Evolutionary conservation across 495 filamentous ascomycete species (phyloP).

Genomic region (Neurospora sp.): DNA sequence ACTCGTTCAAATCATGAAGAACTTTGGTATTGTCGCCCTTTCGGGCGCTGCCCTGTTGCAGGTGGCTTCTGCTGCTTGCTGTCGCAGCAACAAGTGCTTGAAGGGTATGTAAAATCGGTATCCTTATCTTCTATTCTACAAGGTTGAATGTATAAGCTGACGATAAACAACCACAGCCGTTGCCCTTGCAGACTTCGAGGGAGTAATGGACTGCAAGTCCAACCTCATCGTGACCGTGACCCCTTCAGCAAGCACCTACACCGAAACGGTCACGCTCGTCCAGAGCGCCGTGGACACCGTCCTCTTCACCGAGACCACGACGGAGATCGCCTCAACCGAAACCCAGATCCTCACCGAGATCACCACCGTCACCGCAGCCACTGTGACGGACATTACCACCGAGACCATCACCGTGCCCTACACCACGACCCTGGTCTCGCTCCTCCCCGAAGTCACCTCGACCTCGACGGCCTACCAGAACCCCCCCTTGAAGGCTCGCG

Average conservation of each 20-base stretch:
- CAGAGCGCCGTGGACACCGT: slow-evolving; percentile 1
- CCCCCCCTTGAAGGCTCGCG: neutral
- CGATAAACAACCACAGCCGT: neutral
- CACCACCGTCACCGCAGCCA: neutral
- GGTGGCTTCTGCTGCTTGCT: neutral
- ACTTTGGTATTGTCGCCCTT: neutral
- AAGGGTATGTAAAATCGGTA: neutral
- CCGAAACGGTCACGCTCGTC: slow-evolving; percentile 1
- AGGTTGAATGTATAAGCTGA: neutral
- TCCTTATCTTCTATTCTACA: neutral
- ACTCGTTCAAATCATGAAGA: slow-evolving; percentile 8
- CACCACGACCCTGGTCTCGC: neutral
- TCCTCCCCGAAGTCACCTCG: neutral
- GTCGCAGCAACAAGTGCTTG: slow-evolving; percentile 2
- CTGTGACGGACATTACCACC: neutral
- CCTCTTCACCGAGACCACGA: slow-evolving; percentile 3
- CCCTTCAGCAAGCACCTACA: neutral
- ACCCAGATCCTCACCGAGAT: slow-evolving; percentile 1
- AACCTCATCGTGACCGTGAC: slow-evolving; percentile 4
- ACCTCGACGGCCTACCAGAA: neutral
- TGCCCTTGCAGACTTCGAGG: neutral
- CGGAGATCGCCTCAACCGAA: slow-evolving; percentile 3
- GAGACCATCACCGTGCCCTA: neutral
- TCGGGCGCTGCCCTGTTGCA: slow-evolving; percentile 3
- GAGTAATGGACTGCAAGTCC: neutral